Percentiles rank a stretch among this genome's conserved stretches.
Conservation (phyloP, 2,329 filamentous ascomycete species). For the Aspergillus ibericus region DNA sequence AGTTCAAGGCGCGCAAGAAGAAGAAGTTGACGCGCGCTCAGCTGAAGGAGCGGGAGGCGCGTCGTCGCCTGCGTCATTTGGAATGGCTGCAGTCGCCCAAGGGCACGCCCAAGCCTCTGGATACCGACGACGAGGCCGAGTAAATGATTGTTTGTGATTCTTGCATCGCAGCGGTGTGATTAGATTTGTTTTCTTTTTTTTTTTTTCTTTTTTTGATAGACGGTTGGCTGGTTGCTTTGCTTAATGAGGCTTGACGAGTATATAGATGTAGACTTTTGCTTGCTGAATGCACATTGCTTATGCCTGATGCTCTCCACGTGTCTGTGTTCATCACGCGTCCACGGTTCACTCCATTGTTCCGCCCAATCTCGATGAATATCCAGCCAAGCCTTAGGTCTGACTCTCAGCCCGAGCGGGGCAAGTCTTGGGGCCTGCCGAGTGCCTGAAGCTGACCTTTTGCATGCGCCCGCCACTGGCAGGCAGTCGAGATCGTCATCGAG, state of each 20-base stretch:
- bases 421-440: background rate
- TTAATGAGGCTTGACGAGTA: background rate
- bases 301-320: background rate
- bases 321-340: background rate
- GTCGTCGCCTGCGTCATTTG: conserved; percentile 80
- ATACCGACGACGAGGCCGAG: conserved; percentile 72
- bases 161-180: conserved; percentile 1
- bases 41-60: conserved; percentile 86
- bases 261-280: conserved; percentile 1
- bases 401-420: background rate
- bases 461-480: background rate
- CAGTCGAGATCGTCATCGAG: background rate
- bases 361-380: no score
- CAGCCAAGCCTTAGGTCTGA: no score
- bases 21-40: conserved; percentile 99
- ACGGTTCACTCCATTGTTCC: no score
- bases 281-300: background rate
- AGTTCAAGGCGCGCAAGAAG: conserved; percentile 89
- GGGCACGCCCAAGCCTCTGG: conserved; percentile 73
- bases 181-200: background rate
- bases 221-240: background rate
- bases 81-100: conserved; percentile 80
- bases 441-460: background rate
- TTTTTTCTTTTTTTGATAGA: background rate
- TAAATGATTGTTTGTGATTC: conserved; percentile 16